Conservation (phyloP, 2,329 filamentous ascomycete genomes). For the Ascochyta fabae region DNA sequence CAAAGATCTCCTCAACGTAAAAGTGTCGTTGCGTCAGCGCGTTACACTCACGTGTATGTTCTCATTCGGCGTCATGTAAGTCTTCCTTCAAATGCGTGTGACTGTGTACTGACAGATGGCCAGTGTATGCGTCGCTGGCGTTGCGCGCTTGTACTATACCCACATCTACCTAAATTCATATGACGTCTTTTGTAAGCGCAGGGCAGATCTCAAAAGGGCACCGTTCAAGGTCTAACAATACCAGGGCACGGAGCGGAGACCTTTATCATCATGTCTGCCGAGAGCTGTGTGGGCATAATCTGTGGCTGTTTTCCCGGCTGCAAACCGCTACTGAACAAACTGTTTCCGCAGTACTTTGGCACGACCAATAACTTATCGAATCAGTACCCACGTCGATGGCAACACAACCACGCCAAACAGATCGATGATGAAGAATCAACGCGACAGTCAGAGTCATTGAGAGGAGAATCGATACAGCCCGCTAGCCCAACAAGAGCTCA, state of each 20-base stretch:
- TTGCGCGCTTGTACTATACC: constrained; percentile 39
- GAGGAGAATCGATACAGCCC: neutral
- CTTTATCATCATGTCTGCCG: constrained; percentile 37
- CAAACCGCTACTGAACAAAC: constrained; percentile 39
- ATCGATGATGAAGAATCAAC: constrained; percentile 9
- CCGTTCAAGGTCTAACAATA: neutral
- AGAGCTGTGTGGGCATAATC: constrained; percentile 38
- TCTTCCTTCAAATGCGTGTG: neutral
- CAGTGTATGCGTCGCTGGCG: constrained; percentile 41
- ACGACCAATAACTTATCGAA: constrained; percentile 10
- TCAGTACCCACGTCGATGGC: constrained; percentile 12
- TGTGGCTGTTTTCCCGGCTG: constrained; percentile 43
- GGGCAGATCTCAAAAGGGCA: no score
- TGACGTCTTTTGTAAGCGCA: constrained; percentile 35
- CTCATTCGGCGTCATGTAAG: constrained; percentile 38
- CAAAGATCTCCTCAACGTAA: constrained; percentile 34
- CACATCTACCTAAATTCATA: constrained; percentile 33
- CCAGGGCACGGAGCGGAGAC: constrained; percentile 35
- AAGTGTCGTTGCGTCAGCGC: constrained; percentile 36
- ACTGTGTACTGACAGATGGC: constrained; percentile 31
- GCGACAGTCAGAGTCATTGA: neutral
- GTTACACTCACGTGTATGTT: constrained; percentile 41
- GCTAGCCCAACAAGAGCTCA: neutral
- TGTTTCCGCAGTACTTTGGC: constrained; percentile 38
- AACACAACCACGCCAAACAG: constrained; percentile 8